These are phyloP conservation scores for Hemisphaericaspora xylofermentans DNA, from an alignment of 1,139 yeast species.

Conservation along the genomic window DNA sequence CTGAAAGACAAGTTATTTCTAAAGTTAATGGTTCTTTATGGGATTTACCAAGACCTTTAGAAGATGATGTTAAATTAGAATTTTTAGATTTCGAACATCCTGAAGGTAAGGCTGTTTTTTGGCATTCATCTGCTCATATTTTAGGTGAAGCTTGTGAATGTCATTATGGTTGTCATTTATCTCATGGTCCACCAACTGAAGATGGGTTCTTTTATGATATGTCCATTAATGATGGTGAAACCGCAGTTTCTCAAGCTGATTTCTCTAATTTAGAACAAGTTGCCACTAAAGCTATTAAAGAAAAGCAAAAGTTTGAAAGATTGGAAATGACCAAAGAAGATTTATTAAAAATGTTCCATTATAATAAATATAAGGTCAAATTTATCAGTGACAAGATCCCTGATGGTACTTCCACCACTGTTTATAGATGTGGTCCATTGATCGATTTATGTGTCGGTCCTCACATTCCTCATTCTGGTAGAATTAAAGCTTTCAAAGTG, in stretches of 20 bases:
- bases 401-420: slow-evolving; percentile 94
- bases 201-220: slow-evolving; percentile 98
- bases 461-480: slow-evolving; percentile 96
- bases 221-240: slow-evolving; percentile 77
- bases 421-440: slow-evolving; percentile 96
- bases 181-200: slow-evolving; percentile 92
- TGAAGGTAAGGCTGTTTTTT: slow-evolving; percentile 93
- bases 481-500: slow-evolving; percentile 90
- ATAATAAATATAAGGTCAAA: slow-evolving; percentile 93
- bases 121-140: slow-evolving; percentile 99
- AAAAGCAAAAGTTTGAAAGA: slow-evolving; percentile 94
- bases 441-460: slow-evolving; percentile 98
- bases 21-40: slow-evolving; percentile 86
- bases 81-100: slow-evolving; percentile 67
- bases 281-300: slow-evolving; percentile 89
- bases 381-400: slow-evolving; percentile 87
- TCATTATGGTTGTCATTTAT: slow-evolving; percentile 88
- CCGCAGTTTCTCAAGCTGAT: slow-evolving; percentile 76
- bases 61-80: slow-evolving; percentile 67
- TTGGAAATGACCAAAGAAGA: slow-evolving; percentile 90
- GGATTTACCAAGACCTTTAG: slow-evolving; percentile 96
- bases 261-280: slow-evolving; percentile 83
- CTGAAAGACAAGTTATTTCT: slow-evolving; percentile 85
- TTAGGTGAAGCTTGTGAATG: slow-evolving; percentile 98
- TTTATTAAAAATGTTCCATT: slow-evolving; percentile 86